Evolutionary conservation across 257 asterid genomes (phyloP).

Genomic region (Solanum pennellii): DNA sequence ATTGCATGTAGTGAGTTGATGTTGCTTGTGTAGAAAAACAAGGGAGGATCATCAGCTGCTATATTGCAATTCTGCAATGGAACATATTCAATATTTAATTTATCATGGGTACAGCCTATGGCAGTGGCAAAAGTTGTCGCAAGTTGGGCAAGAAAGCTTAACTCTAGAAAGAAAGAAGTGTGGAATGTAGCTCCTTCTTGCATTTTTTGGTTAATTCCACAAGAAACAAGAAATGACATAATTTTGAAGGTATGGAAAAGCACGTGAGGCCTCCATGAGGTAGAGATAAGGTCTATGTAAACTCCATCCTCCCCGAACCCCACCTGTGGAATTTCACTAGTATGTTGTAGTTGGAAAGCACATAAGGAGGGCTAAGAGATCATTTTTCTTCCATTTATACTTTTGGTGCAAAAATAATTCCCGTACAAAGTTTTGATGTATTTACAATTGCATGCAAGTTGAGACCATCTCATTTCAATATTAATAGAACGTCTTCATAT

Average conservation of each 20-base stretch:
- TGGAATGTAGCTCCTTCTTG: neutral
- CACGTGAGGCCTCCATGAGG: neutral
- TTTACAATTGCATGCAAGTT: neutral
- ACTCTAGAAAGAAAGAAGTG: neutral
- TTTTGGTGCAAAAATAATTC: neutral
- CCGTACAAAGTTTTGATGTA: neutral
- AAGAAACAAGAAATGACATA: neutral
- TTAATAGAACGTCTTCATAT: neutral
- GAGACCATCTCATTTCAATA: neutral
- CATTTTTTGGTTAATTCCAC: neutral
- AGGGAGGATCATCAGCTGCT: neutral
- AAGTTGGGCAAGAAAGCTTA: neutral
- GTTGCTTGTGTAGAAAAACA: neutral
- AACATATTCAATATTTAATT: neutral
- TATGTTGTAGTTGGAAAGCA: neutral
- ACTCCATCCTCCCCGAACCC: neutral
- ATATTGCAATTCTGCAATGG: neutral
- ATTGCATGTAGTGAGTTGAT: neutral
- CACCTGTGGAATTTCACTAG: neutral
- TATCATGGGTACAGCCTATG: neutral
- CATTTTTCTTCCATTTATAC: neutral
- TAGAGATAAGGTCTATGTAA: neutral
- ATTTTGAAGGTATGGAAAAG: neutral
- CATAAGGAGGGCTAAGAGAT: neutral
- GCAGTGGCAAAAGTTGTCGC: neutral